phyloP scores from a whole-genome alignment of 1,284 basidiomycete genomes.

The Tilletia caries region DNA sequence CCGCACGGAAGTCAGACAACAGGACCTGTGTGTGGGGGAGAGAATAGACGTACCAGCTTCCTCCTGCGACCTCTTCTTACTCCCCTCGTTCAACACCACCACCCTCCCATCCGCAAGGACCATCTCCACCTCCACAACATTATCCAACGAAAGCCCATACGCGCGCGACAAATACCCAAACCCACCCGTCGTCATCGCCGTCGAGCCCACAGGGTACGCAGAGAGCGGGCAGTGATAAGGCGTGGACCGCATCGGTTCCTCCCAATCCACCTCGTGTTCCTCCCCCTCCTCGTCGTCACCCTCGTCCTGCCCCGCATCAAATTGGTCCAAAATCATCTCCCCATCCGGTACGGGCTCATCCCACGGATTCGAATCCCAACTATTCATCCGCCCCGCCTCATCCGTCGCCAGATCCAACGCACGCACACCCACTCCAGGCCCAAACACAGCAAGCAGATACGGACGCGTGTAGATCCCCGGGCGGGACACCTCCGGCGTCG shows the following conservation, averaged over 20 bases:
- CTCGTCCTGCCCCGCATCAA: no score
- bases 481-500: slow-evolving; percentile 19
- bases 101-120: slow-evolving; percentile 48
- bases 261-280: neutral
- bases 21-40: no score
- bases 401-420: slow-evolving; percentile 38
- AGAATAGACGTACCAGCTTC: slow-evolving; percentile 35
- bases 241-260: slow-evolving; percentile 5
- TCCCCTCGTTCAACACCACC: slow-evolving; percentile 36
- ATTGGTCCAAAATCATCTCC: no score
- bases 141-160: slow-evolving; percentile 63
- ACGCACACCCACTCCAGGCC: slow-evolving; percentile 37
- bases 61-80: slow-evolving; percentile 30
- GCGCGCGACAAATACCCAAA: slow-evolving; percentile 82
- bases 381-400: slow-evolving; percentile 28
- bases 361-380: neutral
- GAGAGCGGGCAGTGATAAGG: slow-evolving; percentile 47
- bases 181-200: slow-evolving; percentile 78
- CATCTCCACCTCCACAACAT: slow-evolving; percentile 43
- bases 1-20: neutral
- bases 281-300: no score
- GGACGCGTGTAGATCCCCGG: slow-evolving; percentile 37
- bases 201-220: slow-evolving; percentile 64
- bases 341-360: no score
- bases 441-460: slow-evolving; percentile 34